Evolutionary conservation across 75 land plant genomes (phyloP).

Genomic region (Larix kaempferi): DNA sequence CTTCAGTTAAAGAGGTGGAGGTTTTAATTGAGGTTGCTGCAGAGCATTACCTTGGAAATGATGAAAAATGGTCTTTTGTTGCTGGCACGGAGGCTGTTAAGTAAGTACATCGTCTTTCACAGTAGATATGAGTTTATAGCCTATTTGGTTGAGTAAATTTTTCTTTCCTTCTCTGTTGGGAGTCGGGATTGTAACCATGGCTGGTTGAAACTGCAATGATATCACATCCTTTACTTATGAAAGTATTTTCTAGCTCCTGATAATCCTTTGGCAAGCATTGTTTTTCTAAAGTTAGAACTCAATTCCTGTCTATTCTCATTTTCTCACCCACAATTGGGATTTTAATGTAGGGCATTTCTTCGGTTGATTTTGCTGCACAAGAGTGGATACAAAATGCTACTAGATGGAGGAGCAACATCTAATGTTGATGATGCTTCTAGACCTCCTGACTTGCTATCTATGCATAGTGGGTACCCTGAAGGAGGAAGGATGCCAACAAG

Average conservation of each 20-base stretch:
- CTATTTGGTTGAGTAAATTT: not conserved
- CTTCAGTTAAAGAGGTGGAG: conserved; percentile 79
- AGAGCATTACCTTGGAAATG: conserved; percentile 63
- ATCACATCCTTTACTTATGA: not conserved
- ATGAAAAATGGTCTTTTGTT: conserved; percentile 82
- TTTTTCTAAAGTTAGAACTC: not conserved
- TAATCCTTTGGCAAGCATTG: not conserved
- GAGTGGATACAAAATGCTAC: conserved; percentile 88
- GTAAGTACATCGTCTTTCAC: conserved; percentile 39
- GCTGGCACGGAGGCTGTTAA: conserved; percentile 73
- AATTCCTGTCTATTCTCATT: not conserved
- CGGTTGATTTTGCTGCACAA: conserved; percentile 72
- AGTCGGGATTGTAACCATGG: not conserved
- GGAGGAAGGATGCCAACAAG: conserved; percentile 14
- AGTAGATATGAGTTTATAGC: not conserved
- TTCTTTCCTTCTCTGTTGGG: not conserved
- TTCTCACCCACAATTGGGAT: conserved; percentile 6
- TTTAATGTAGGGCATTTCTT: conserved; percentile 56
- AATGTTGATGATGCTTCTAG: conserved; percentile 34
- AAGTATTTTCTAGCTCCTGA: not conserved
- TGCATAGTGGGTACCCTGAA: conserved; percentile 18
- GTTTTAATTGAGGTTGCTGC: conserved; percentile 81
- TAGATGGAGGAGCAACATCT: conserved; percentile 80
- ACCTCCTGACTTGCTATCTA: not conserved
- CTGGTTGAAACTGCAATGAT: not conserved